phyloP scores from a whole-genome alignment of 352 stramenopile genomes.

The Pythium insidiosum region DNA sequence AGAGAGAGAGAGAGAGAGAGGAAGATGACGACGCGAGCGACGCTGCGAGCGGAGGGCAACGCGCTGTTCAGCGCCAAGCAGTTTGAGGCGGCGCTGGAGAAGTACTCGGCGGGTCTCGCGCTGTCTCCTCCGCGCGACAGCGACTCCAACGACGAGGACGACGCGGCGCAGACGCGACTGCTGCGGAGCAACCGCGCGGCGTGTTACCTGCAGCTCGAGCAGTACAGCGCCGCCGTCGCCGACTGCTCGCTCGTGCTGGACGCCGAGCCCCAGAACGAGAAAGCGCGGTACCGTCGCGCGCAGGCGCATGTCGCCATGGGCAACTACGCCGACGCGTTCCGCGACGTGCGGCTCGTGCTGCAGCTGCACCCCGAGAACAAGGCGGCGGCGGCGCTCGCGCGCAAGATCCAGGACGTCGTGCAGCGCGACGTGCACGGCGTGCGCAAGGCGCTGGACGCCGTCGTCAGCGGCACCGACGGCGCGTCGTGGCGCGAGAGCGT shows the following conservation, averaged over 20 bases:
- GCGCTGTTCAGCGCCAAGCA: conserved; percentile 71
- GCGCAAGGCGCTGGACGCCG: conserved; percentile 66
- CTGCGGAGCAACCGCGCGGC: conserved; percentile 76
- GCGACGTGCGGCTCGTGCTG: conserved; percentile 65
- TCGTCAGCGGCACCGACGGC: conserved; percentile 21
- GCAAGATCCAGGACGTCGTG: conserved; percentile 69
- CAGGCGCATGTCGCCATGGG: conserved; percentile 62
- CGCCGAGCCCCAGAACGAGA: conserved; percentile 50
- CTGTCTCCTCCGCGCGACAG: not conserved
- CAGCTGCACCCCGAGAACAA: conserved; percentile 71
- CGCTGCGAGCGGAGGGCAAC: conserved; percentile 58
- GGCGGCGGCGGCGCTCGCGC: conserved; percentile 47
- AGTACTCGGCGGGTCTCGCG: conserved; percentile 55
- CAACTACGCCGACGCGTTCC: conserved; percentile 59
- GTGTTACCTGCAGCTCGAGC: conserved; percentile 56
- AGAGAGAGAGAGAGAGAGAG: not conserved
- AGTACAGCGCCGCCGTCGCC: conserved; percentile 38
- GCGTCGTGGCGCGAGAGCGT: conserved; percentile 25
- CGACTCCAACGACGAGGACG: conserved; percentile 9
- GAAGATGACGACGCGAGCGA: conserved; percentile 56
- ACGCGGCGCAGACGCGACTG: conserved; percentile 40
- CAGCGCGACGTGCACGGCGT: conserved; percentile 67
- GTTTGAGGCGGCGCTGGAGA: conserved; percentile 40
- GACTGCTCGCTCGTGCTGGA: conserved; percentile 50
- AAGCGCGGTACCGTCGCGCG: conserved; percentile 70